Evolutionary conservation across 352 stramenopile genomes (phyloP).

Genomic region (Globisporangium spiculum): DNA sequence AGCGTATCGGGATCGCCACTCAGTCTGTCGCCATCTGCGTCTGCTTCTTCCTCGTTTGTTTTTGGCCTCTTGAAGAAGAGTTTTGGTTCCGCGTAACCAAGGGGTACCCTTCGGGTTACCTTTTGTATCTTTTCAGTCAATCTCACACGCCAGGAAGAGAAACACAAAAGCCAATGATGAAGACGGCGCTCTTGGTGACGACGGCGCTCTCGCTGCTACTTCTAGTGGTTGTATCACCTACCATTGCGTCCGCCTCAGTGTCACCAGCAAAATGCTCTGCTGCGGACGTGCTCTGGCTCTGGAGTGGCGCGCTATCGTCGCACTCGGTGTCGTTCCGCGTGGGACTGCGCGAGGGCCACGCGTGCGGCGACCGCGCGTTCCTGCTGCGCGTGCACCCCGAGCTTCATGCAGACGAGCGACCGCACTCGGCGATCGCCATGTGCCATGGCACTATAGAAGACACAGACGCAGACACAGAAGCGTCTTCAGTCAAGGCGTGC

Average conservation of each 20-base stretch:
- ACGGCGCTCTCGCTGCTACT: neutral
- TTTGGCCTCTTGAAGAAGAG: too few species aligned
- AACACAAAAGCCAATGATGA: neutral
- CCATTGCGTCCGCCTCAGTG: neutral
- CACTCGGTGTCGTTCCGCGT: constrained; percentile 71
- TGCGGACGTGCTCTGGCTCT: constrained; percentile 65
- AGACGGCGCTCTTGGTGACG: neutral
- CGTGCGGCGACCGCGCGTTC: constrained; percentile 47
- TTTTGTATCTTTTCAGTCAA: neutral
- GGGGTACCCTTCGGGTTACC: neutral
- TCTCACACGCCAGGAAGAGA: neutral
- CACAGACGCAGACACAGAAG: constrained; percentile 12
- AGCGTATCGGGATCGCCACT: neutral
- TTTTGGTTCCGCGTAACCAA: neutral
- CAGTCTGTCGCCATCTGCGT: neutral
- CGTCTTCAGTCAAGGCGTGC: constrained; percentile 45
- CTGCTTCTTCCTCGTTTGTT: neutral
- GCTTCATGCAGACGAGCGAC: constrained; percentile 36
- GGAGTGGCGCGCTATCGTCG: constrained; percentile 65
- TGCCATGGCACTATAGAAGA: constrained; percentile 22
- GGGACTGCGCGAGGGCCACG: constrained; percentile 51
- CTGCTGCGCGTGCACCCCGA: constrained; percentile 56
- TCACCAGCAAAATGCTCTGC: constrained; percentile 24
- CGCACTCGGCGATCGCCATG: constrained; percentile 42
- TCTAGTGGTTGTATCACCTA: neutral